Evolutionary conservation across 1,284 basidiomycete genomes (phyloP), one percentile per base, ranked within the genome.

Genomic region (Thecaphora thlaspeos): DNA sequence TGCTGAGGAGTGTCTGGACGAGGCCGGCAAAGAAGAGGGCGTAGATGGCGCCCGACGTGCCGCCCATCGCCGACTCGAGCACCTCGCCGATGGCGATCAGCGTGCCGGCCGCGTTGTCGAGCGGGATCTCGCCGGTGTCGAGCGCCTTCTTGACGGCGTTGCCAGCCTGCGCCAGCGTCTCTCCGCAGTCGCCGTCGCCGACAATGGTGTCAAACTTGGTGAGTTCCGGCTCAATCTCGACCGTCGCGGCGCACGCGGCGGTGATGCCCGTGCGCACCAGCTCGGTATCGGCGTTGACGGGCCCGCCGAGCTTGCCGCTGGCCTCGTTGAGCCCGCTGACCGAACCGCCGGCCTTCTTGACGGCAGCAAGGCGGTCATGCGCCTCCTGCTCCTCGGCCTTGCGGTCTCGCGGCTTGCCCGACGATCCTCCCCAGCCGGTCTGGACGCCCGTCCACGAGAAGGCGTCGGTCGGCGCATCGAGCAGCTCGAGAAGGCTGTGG

Each of bases 11-110:
- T 43, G 68, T 68, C 51, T 76, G 70, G 17, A 77, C 77, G 17
- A 81, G 70, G 40, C 77, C 74, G 9, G 82, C 82, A 54, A 85
- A 81, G 76, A 83, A 84, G 46, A 85, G 82, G 1, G 81, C 81
- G 39, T 84, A 83, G 44, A 85, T 81, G 14, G 79, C 79, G 36
- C 79, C 79, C 26, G 75, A 75, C 2, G 79, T 80, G 24, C 79
- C 79, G 24, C 79, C 79, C 79, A 80, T 80, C 41, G 62, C 73
- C 19, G 64, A 64, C 62, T 80, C 77, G 40, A 77, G 61, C 46
- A 72, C 69, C 42, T 65, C 62, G 34, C 69, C 59, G n/a, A 76
- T 55, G 37, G 69, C 68, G 23, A 76, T 61, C 30, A 73, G 53
- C 10, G 74, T 75, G 21, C 70, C 68, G 14, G 72, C 72, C 2